Evolutionary conservation across 495 filamentous ascomycete genomes (phyloP).

Genomic region (Penicillium desertorum): DNA sequence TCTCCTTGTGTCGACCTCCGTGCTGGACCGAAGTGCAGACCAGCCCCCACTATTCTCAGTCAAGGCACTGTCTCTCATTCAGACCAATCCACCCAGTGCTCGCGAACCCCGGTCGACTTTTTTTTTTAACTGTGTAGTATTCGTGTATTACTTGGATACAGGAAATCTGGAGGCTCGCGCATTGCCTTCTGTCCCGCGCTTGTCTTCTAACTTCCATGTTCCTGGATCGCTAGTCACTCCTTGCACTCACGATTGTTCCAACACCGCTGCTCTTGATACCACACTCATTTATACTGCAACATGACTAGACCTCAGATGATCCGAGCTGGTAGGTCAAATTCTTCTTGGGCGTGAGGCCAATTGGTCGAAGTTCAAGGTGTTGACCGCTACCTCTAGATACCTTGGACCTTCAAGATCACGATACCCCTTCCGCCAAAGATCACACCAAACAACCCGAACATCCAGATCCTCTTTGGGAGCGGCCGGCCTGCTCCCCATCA

Average conservation of each 20-base stretch:
- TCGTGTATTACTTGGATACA: conserved; percentile 1
- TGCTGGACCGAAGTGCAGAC: conserved; percentile 29
- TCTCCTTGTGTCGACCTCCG: conserved; percentile 17
- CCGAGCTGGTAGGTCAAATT: conserved; percentile 64
- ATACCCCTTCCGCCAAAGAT: conserved; percentile 79
- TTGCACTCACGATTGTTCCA: conserved; percentile 19
- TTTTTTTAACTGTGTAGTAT: background rate
- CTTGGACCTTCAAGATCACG: conserved; percentile 86
- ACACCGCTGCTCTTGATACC: conserved; percentile 14
- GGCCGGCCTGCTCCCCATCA: conserved; percentile 79
- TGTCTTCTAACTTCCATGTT: conserved; percentile 10
- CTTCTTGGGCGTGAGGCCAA: conserved; percentile 15
- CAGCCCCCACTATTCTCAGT: conserved; percentile 29
- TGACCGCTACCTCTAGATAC: conserved; percentile 62
- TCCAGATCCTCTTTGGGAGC: conserved; percentile 49
- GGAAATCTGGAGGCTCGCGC: background rate
- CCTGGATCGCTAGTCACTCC: conserved; percentile 22
- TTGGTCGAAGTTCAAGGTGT: conserved; percentile 11
- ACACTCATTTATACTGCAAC: conserved; percentile 23
- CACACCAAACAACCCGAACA: conserved; percentile 58
- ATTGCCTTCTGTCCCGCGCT: background rate
- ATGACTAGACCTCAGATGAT: conserved; percentile 80
- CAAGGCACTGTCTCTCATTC: conserved; percentile 34
- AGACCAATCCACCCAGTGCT: conserved; percentile 12
- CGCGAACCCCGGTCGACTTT: conserved; percentile 10